These are phyloP conservation scores for Mycena pura DNA, from an alignment of 768 basidiomycete species.

Conservation along the genomic window DNA sequence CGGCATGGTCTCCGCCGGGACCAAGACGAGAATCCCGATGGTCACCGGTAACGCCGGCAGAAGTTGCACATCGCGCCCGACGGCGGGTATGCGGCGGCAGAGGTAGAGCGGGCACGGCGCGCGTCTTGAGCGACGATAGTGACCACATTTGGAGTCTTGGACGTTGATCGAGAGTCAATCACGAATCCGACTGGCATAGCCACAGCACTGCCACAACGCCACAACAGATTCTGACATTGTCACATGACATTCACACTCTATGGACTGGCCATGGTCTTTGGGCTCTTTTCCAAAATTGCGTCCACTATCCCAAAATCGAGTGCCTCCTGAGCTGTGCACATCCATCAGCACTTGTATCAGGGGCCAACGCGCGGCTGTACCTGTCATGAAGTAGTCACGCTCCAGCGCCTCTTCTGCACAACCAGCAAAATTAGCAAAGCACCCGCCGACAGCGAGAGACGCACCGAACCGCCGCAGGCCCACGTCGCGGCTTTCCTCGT, in stretches of 20 bases:
- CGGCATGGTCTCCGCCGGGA: too few species aligned
- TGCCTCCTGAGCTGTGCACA: conserved; percentile 77
- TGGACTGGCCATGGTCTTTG: conserved; percentile 44
- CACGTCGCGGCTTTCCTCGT: conserved; percentile 66
- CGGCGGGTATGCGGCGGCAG: too few species aligned
- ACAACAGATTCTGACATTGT: conserved; percentile 21
- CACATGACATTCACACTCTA: background rate
- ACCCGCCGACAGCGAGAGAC: conserved; percentile 30
- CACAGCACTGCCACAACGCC: too few species aligned
- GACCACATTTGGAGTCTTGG: too few species aligned
- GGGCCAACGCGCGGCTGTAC: conserved; percentile 40
- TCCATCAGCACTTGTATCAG: conserved; percentile 28
- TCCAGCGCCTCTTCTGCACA: conserved; percentile 83
- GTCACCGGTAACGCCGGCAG: too few species aligned
- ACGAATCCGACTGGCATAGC: too few species aligned
- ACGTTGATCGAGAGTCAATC: too few species aligned
- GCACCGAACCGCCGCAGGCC: conserved; percentile 82
- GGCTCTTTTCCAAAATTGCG: conserved; percentile 84
- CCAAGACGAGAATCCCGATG: too few species aligned
- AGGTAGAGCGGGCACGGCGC: too few species aligned
- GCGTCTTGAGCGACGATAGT: too few species aligned
- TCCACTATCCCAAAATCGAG: conserved; percentile 93
- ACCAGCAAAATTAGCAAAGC: conserved; percentile 30
- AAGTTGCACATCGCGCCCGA: too few species aligned
- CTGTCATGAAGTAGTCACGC: conserved; percentile 96